Conservation (phyloP, 2,329 filamentous ascomycete genomes). For the Penicillium janthinellum region DNA sequence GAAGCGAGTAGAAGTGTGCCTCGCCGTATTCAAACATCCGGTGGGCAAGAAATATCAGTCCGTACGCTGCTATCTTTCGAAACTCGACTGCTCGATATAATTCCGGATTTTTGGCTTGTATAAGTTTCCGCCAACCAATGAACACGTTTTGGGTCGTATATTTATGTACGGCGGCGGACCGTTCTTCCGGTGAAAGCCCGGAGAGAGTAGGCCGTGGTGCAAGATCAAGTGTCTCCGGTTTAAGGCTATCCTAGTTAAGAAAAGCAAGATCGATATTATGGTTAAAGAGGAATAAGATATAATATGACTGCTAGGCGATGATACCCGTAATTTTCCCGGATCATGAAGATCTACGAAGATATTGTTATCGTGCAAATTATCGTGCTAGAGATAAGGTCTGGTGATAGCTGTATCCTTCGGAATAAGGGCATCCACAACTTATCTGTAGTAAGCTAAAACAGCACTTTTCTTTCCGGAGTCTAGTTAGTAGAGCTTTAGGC, state of each 20-base stretch:
- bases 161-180: not conserved
- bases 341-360: not conserved
- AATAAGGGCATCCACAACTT: not conserved
- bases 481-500: not conserved
- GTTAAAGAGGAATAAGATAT: not conserved
- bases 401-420: not conserved
- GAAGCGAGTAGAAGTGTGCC: not conserved
- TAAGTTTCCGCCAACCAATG: not conserved
- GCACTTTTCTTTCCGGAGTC: not conserved
- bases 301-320: not conserved
- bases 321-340: not conserved
- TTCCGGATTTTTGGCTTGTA: not conserved
- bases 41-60: not conserved
- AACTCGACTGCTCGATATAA: not conserved
- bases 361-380: not conserved
- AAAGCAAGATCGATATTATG: not conserved
- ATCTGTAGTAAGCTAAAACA: not conserved
- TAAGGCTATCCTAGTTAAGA: not conserved
- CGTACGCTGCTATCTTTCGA: not conserved
- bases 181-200: not conserved
- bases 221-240: not conserved
- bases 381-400: not conserved
- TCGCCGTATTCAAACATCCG: conserved; percentile 3
- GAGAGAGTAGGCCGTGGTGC: not conserved
- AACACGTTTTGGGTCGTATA: not conserved